Evolutionary conservation across 2,329 filamentous ascomycete genomes (phyloP).

Genomic region (Phialophora verrucosa): DNA sequence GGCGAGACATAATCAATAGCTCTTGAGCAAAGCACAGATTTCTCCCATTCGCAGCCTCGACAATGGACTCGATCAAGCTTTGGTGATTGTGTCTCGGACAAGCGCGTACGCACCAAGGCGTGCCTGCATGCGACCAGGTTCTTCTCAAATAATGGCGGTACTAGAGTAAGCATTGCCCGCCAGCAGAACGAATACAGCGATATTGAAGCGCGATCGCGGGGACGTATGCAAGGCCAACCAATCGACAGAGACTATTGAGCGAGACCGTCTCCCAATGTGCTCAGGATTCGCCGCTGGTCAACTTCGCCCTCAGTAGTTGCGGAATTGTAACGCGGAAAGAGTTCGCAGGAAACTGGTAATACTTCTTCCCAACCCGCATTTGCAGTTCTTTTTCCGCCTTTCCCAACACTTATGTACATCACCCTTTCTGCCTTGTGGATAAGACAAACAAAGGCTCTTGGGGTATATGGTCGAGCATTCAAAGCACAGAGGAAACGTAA

Average conservation of each 20-base stretch:
- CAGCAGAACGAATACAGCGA: background rate
- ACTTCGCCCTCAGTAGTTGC: background rate
- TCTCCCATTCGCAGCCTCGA: background rate
- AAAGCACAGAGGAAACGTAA: conserved; percentile 83
- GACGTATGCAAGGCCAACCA: background rate
- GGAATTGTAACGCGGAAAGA: background rate
- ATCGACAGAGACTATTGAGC: background rate
- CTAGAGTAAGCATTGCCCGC: background rate
- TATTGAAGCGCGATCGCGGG: background rate
- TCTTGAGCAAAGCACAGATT: background rate
- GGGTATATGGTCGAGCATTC: conserved; percentile 19
- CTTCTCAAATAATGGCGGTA: background rate
- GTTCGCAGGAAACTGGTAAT: background rate
- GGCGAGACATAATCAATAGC: background rate
- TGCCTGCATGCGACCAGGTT: background rate
- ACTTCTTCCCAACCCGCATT: background rate
- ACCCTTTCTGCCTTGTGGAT: background rate
- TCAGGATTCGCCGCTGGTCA: background rate
- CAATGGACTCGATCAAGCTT: background rate
- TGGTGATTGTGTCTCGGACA: background rate
- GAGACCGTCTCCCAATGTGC: background rate
- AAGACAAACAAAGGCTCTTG: background rate
- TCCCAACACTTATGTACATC: conserved; percentile 24
- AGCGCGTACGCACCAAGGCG: background rate
- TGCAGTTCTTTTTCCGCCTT: background rate